Evolutionary conservation across 2,329 filamentous ascomycete species (phyloP), one percentile per base, ranked within the genome.

Genomic region (Trichoderma cornu-damae): DNA sequence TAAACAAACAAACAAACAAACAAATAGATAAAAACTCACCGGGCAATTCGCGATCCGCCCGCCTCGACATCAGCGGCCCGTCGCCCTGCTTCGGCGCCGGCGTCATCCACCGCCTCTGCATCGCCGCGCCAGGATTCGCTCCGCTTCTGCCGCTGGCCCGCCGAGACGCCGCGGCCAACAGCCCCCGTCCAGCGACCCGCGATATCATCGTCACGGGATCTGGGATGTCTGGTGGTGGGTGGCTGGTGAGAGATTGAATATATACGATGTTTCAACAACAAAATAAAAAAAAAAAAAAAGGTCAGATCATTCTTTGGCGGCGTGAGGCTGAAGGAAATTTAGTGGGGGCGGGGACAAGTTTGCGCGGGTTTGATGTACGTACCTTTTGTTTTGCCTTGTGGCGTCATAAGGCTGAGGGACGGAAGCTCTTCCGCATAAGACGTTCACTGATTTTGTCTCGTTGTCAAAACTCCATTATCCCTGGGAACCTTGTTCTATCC

Each of bases 41-140:
- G 61, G 86, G 86, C 16, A 88, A 78, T 66, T 86, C 83, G 62
- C 86, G 80, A 68, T 89, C 84, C 35, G 83, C 73, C 60, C 84
- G 77, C 63, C 86, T 78, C 67, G 83, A 79, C 79, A 88, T 82
- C 63, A 88, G 71, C 53, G 84, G 85, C 24, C 82, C 83, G 68
- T 83, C 80, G 60, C 83, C 82, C 12, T 74, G 73, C 64, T 77
- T 81, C 4, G 84, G 84, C 22, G 84, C 79, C 9, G 80, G 73
- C 54, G 82, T 75, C 57, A 81, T 68, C 62, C 72, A 75, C 63
- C 78, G 76, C 62, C 80, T 72, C 63, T 78, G 75, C 28, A 62
- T 14, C 24, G 14, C 18, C 30, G 26, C 12, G 3, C 42, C 2
- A 3, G 43, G 3, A 16, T 26, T 47, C 9, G 44, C 34, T n/a